Conservation (phyloP, 2,329 filamentous ascomycete genomes). For the Microcyclospora tardicrescens region DNA sequence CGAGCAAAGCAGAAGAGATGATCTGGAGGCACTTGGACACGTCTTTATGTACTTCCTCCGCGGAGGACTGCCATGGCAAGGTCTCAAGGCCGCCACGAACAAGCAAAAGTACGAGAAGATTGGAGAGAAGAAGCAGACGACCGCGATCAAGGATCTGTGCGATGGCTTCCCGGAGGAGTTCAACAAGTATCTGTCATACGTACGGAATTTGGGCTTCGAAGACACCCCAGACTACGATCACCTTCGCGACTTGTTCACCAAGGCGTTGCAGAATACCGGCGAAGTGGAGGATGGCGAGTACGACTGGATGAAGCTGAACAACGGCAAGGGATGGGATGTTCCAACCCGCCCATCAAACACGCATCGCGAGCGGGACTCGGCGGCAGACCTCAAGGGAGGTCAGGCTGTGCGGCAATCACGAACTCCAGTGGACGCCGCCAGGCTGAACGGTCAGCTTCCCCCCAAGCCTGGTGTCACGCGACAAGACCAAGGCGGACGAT, state of each 20-base stretch:
- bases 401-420: slow-evolving; percentile 42
- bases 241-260: slow-evolving; percentile 87
- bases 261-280: slow-evolving; percentile 84
- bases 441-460: slow-evolving; percentile 37
- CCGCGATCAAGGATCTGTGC: slow-evolving; percentile 89
- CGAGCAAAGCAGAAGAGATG: slow-evolving; percentile 90
- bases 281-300: slow-evolving; percentile 97
- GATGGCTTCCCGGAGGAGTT: slow-evolving; percentile 96
- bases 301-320: slow-evolving; percentile 98
- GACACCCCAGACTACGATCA: slow-evolving; percentile 98
- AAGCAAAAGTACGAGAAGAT: slow-evolving; percentile 99
- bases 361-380: slow-evolving; percentile 62
- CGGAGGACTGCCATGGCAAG: slow-evolving; percentile 55
- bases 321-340: slow-evolving; percentile 83
- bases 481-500: slow-evolving; percentile 27
- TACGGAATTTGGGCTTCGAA: slow-evolving; percentile 94
- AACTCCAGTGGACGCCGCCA: slow-evolving; percentile 34
- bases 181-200: slow-evolving; percentile 93
- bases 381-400: slow-evolving; percentile 62
- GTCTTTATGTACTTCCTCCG: slow-evolving; percentile 59
- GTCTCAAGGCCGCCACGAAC: slow-evolving; percentile 53
- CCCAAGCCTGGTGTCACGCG: slow-evolving; percentile 49
- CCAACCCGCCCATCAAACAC: slow-evolving; percentile 60
- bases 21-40: slow-evolving; percentile 71
- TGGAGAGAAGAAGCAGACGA: slow-evolving; percentile 99